Base-by-base conservation (phyloP, 805 yeast genomes). In the Debaryomyces maramus region DNA sequence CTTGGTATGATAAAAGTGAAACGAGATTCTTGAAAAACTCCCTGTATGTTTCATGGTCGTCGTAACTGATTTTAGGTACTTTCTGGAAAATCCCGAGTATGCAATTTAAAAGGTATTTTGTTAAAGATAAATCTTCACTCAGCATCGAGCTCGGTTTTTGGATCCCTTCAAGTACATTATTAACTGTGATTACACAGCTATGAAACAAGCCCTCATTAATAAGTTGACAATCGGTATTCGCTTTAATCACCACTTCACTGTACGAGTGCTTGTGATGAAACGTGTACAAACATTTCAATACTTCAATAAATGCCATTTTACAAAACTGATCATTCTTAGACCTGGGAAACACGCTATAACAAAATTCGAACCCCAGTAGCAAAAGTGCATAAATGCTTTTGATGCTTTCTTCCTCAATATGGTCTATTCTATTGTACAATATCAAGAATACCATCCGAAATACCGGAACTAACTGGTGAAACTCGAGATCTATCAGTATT, bases 281-380 rank as follows among this genome's bases (percentile, higher is more conserved):
- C 23, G 61, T 52, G 34, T 53, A 56, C 16, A 58, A 40, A 13
- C 60, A 51, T 39, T 60, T 60, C 35, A 58, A 43, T 16, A 58
- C 38, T 34, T 60, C 65, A 10, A 35, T 40, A 22, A 48, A 39
- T 19, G 42, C 44, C 39, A 40, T 38, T 19, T 40, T 36, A 30
- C 37, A 53, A 15, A 8, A 5, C 4, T 23, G 13, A 6, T 29
- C 32, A 8, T 34, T 17, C 16, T 11, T 18, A 5, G 9, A 14
- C 10, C 4, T 9, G 6, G 11, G 32, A 14, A 33, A 24, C 16
- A 14, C 17, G 17, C 26, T 29, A 14, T 42, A 34, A 36, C 51
- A 46, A 19, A 37, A 23, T 15, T 47, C 40, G 28, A 60, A 51
- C 13, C 56, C 55, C 6, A 29, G 19, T 6, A 43, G 36, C 15